Percentiles rank a stretch among this genome's conserved stretches.
Conservation (phyloP, 2,329 filamentous ascomycete species). For the Verticillium longisporum region DNA sequence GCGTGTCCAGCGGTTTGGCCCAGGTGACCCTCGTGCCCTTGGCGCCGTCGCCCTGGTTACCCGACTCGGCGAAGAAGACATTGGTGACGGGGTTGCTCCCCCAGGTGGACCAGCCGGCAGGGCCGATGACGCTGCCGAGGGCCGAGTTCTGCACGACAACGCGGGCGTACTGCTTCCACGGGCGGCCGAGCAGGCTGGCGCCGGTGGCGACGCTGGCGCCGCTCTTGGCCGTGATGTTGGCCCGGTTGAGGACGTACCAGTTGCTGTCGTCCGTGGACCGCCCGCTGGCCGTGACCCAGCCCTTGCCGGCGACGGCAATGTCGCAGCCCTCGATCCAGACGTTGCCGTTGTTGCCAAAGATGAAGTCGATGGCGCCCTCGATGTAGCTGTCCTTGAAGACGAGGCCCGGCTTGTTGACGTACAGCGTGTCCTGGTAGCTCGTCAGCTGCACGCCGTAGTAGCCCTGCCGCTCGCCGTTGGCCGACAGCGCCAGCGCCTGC, state of each 20-base stretch:
- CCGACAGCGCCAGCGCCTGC: constrained; percentile 41
- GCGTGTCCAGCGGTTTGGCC: constrained; percentile 23
- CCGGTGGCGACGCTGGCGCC: constrained; percentile 28
- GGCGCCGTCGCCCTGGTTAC: constrained; percentile 50
- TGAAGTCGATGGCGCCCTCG: constrained; percentile 42
- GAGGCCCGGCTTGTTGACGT: constrained; percentile 39
- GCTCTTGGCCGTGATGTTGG: constrained; percentile 28
- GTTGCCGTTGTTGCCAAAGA: constrained; percentile 35
- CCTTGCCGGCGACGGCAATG: constrained; percentile 24
- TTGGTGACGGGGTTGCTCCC: constrained; percentile 39
- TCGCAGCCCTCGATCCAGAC: constrained; percentile 38
- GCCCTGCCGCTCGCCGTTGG: constrained; percentile 35
- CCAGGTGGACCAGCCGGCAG: constrained; percentile 54
- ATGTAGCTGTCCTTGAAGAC: constrained; percentile 37
- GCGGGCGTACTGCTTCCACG: constrained; percentile 38
- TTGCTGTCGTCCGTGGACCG: constrained; percentile 29
- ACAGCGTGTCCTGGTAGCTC: constrained; percentile 44
- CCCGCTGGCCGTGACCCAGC: constrained; percentile 37
- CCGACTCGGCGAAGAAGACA: constrained; percentile 52
- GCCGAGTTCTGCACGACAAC: constrained; percentile 41
- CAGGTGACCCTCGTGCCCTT: constrained; percentile 43
- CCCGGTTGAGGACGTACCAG: constrained; percentile 40
- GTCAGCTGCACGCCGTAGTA: constrained; percentile 38
- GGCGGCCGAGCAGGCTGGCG: constrained; percentile 39
- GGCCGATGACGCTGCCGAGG: constrained; percentile 49